Percentiles rank a stretch among this genome's conserved stretches.
phyloP scores from a whole-genome alignment of 2,329 filamentous ascomycete genomes.

The Cadophora sp. region DNA sequence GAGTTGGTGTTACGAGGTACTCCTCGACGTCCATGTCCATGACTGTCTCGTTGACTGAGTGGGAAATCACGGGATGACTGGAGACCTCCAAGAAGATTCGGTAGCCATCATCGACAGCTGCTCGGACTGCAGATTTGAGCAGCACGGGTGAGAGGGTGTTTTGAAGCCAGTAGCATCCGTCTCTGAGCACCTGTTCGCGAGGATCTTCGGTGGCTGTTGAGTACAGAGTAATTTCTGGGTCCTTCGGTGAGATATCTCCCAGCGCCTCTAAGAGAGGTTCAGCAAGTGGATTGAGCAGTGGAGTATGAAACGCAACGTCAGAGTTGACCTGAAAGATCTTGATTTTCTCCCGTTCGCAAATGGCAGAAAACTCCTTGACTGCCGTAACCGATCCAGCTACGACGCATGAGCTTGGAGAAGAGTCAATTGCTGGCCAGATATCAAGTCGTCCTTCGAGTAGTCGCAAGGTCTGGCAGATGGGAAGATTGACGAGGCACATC shows the following conservation, averaged over 20 bases:
- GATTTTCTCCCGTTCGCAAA: constrained; percentile 30
- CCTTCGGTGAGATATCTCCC: constrained; percentile 13
- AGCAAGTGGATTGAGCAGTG: constrained; percentile 44
- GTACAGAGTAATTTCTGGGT: not conserved
- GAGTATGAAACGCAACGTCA: constrained; percentile 51
- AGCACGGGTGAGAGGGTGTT: constrained; percentile 50
- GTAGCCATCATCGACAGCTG: constrained; percentile 47
- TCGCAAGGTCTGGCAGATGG: not conserved
- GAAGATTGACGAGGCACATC: constrained; percentile 10
- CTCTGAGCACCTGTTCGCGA: not conserved
- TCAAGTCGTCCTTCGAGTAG: constrained; percentile 24
- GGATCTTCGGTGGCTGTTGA: not conserved
- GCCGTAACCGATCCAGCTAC: constrained; percentile 27
- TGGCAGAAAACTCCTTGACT: not conserved
- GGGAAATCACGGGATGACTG: constrained; percentile 49
- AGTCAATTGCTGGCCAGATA: constrained; percentile 46
- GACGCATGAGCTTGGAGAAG: constrained; percentile 47
- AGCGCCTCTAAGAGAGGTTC: constrained; percentile 42
- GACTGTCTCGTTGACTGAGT: constrained; percentile 51
- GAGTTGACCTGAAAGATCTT: constrained; percentile 47
- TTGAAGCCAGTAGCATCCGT: constrained; percentile 42
- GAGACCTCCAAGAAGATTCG: constrained; percentile 51
- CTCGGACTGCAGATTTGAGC: constrained; percentile 46
- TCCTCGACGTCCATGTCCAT: constrained; percentile 44
- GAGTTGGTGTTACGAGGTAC: constrained; percentile 42